Percentiles rank a stretch among this genome's conserved stretches.
These are phyloP conservation scores for Haberlea rhodopensis DNA, from an alignment of 257 asterid species.

Conservation along the genomic window DNA sequence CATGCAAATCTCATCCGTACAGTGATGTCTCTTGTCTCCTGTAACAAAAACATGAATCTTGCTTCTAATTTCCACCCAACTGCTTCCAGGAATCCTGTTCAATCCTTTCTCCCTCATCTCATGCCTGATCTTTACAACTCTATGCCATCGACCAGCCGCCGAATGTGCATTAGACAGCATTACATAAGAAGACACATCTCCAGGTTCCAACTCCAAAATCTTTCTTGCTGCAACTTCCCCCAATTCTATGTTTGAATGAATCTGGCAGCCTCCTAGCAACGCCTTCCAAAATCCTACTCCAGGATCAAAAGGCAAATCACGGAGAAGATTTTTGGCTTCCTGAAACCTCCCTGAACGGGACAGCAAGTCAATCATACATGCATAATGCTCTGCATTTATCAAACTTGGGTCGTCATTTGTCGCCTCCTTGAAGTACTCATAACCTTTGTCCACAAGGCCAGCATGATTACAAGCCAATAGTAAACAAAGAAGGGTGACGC, in stretches of 20 bases:
- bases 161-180: constrained; percentile 87
- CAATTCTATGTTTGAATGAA: constrained; percentile 53
- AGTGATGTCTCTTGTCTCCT: constrained; percentile 47
- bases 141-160: constrained; percentile 76
- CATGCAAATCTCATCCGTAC: constrained; percentile 39
- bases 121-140: constrained; percentile 40
- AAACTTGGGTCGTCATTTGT: constrained; percentile 36
- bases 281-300: constrained; percentile 94
- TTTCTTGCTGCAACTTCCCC: constrained; percentile 58
- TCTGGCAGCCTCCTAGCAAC: constrained; percentile 72
- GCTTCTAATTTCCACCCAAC: constrained; percentile 72
- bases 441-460: constrained; percentile 66
- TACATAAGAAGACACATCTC: constrained; percentile 81
- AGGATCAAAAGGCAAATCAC: constrained; percentile 69
- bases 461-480: constrained; percentile 66
- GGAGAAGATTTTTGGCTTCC: constrained; percentile 60
- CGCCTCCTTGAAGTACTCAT: constrained; percentile 45
- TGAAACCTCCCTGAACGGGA: constrained; percentile 74
- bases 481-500: constrained; percentile 69
- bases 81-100: constrained; percentile 65
- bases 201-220: constrained; percentile 64
- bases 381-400: constrained; percentile 69
- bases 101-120: constrained; percentile 64
- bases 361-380: constrained; percentile 70
- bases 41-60: constrained; percentile 65